Conservation (phyloP, 2,329 filamentous ascomycete species). For the Nannizzia gypsea region DNA sequence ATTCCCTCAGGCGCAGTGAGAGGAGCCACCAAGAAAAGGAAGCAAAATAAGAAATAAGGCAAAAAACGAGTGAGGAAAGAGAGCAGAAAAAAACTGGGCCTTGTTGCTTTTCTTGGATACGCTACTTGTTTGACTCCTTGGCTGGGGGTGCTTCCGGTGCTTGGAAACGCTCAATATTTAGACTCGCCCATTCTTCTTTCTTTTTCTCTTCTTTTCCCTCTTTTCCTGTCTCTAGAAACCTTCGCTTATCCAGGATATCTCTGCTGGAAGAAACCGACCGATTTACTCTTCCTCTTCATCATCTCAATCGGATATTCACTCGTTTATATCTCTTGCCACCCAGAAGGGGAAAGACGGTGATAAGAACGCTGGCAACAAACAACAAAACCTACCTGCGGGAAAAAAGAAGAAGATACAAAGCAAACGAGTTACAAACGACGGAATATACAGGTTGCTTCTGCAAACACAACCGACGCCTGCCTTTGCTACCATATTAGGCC, state of each 20-base stretch:
- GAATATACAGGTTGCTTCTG: background rate
- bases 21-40: background rate
- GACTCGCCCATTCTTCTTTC: background rate
- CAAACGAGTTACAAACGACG: background rate
- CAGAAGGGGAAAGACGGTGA: background rate
- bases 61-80: background rate
- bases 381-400: background rate
- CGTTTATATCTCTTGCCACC: background rate
- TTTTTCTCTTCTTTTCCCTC: background rate
- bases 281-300: background rate
- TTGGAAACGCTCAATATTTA: background rate
- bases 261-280: background rate
- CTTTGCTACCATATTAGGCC: background rate
- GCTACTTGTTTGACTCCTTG: background rate
- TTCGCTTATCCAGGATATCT: background rate
- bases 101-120: slow-evolving; percentile 5
- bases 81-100: background rate
- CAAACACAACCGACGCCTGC: no score
- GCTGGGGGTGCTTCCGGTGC: background rate
- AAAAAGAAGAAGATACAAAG: background rate
- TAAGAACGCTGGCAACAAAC: background rate
- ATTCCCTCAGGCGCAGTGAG: background rate
- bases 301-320: background rate
- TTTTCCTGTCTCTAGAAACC: background rate
- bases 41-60: background rate